Evolutionary conservation across 140 eudicot species (phyloP), one percentile per base, ranked within the genome.

Genomic region (Cichorium intybus): DNA sequence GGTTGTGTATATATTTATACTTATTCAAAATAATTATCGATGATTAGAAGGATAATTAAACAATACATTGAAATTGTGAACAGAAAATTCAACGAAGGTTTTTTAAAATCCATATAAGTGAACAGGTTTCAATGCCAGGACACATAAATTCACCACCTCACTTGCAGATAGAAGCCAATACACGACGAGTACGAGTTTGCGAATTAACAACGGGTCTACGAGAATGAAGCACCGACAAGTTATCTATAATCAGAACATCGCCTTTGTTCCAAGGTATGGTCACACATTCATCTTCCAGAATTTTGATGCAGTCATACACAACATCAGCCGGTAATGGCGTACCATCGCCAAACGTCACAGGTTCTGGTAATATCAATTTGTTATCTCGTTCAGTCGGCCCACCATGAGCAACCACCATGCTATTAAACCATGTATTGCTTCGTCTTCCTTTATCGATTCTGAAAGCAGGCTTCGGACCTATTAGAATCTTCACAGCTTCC

Each of bases 111-210:
- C n/a, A n/a, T n/a, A n/a, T n/a, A n/a, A n/a, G n/a, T n/a, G n/a
- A n/a, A n/a, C n/a, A n/a, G n/a, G n/a, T n/a, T n/a, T n/a, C n/a
- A n/a, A n/a, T n/a, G n/a, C n/a, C n/a, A n/a, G n/a, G n/a, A n/a
- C n/a, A n/a, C n/a, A 7, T 54, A 24, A 23, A 17, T 54, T 54
- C 18, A 9, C 5, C 57, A 51, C n/a, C 24, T 75, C 70, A 87
- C 84, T 87, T 87, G 77, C 95, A 84, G 4, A 84, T 79, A 46
- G 95, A 84, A 45, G 96, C 96, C 31, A 87, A 74, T 28, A 87
- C 79, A n/a, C 91, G 81, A 2, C 95, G 86, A 51, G 85, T 89
- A 4, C 33, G 58, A 52, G 16, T 17, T 6, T 10, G 2, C 5
- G 87, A 87, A 17, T 65, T 65, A 48, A 65, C 65, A 27, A 84